Percentiles rank a stretch among this genome's conserved stretches.
phyloP scores from a whole-genome alignment of 2,329 filamentous ascomycete genomes.

The Paraconiothyrium brasiliense region DNA sequence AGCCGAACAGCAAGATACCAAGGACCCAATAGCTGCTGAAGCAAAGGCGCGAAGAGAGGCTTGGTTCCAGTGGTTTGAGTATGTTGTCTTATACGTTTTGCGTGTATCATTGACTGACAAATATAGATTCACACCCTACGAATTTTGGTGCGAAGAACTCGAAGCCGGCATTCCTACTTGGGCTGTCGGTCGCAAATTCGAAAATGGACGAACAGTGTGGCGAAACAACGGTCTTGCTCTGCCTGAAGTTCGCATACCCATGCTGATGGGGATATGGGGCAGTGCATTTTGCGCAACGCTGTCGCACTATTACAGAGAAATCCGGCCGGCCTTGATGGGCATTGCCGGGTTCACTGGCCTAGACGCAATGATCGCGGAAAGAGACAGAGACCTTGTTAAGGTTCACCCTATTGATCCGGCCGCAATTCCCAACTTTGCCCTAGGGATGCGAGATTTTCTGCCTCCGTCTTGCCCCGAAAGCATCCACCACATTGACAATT shows the following conservation, averaged over 20 bases:
- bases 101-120: constrained; percentile 16
- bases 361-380: constrained; percentile 83
- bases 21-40: constrained; percentile 48
- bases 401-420: constrained; percentile 96
- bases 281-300: constrained; percentile 96
- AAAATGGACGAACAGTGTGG: constrained; percentile 72
- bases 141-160: constrained; percentile 94
- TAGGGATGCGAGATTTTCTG: constrained; percentile 80
- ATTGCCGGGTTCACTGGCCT: constrained; percentile 79
- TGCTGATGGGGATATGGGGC: constrained; percentile 94
- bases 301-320: constrained; percentile 94
- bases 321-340: constrained; percentile 81
- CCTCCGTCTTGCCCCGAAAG: constrained; percentile 80
- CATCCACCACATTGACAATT: constrained; percentile 73
- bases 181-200: constrained; percentile 86
- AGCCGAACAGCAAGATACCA: constrained; percentile 56
- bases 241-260: constrained; percentile 83
- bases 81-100: constrained; percentile 45
- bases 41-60: constrained; percentile 68
- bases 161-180: constrained; percentile 92
- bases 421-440: constrained; percentile 86
- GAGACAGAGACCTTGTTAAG: constrained; percentile 85
- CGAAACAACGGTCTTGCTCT: constrained; percentile 73
- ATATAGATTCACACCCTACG: constrained; percentile 75
- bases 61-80: constrained; percentile 99